Conservation (phyloP, 306 rosid species). For the Datisca glomerata region DNA sequence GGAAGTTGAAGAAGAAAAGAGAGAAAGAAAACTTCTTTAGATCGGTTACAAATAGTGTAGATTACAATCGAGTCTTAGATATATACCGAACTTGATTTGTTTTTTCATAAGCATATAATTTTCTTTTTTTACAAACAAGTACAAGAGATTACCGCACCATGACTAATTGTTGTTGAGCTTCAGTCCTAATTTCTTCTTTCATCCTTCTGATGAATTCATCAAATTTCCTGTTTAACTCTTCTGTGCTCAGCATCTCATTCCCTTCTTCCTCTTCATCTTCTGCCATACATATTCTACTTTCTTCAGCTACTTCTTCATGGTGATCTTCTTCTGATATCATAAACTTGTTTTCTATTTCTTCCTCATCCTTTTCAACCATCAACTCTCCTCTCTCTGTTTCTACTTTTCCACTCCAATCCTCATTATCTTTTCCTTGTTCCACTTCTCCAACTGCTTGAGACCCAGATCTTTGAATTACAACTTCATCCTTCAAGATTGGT, state of each 20-base stretch:
- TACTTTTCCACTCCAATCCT: too few relatives aligned
- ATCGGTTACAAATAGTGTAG: too few relatives aligned
- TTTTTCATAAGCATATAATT: neutral
- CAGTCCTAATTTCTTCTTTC: slow-evolving; percentile 56
- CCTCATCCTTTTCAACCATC: neutral
- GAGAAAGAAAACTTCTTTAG: too few relatives aligned
- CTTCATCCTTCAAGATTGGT: slow-evolving; percentile 16
- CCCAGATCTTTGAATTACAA: slow-evolving; percentile 1
- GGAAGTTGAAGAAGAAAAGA: too few relatives aligned
- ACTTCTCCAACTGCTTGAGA: slow-evolving; percentile 2
- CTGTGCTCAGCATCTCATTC: slow-evolving; percentile 34
- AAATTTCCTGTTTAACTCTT: slow-evolving; percentile 62
- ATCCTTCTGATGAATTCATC: slow-evolving; percentile 76
- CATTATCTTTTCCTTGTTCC: too few relatives aligned
- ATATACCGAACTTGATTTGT: too few relatives aligned
- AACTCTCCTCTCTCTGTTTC: neutral
- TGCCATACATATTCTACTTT: slow-evolving; percentile 1
- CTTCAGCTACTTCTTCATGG: slow-evolving; percentile 18
- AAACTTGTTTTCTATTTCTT: slow-evolving; percentile 15
- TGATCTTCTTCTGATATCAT: slow-evolving; percentile 13
- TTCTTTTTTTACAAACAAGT: slow-evolving; percentile 1
- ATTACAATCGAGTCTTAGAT: too few relatives aligned
- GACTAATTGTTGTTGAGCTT: slow-evolving; percentile 45
- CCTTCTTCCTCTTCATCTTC: slow-evolving; percentile 39
- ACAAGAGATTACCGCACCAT: too few relatives aligned